A percentile compares a stretch with the other conserved stretches of the same genome.
Evolutionary conservation across 2,329 filamentous ascomycete species (phyloP).

Genomic region (Monosporascus cannonballus): DNA sequence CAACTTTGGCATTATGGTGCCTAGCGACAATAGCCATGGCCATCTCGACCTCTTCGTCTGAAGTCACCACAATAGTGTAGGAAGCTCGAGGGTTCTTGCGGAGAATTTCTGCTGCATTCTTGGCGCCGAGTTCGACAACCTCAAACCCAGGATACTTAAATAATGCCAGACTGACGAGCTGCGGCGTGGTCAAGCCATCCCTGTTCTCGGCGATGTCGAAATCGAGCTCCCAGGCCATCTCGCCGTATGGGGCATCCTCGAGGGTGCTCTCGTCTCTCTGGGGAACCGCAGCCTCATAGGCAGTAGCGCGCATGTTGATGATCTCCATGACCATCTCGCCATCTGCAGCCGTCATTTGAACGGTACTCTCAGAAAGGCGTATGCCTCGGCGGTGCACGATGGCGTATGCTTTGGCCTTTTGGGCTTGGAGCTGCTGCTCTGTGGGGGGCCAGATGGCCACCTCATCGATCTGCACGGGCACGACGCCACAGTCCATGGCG

Average conservation of each 20-base stretch:
- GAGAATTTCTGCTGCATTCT: too few species aligned
- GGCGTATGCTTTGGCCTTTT: constrained; percentile 12
- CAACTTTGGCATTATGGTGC: too few species aligned
- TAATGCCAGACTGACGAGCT: too few species aligned
- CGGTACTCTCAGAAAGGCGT: constrained; percentile 14
- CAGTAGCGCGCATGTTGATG: constrained; percentile 13
- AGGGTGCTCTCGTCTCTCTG: constrained; percentile 12
- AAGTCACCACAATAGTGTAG: too few species aligned
- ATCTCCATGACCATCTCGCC: constrained; percentile 23
- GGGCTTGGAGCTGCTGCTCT: constrained; percentile 5
- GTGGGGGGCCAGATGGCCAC: constrained; percentile 18
- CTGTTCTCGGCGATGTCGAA: constrained; percentile 14
- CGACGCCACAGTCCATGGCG: constrained; percentile 24
- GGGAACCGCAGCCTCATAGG: constrained; percentile 25
- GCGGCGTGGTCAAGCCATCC: too few species aligned
- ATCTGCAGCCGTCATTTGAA: constrained; percentile 17
- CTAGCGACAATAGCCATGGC: too few species aligned
- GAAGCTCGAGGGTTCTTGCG: too few species aligned
- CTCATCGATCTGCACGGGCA: constrained; percentile 25
- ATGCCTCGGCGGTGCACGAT: constrained; percentile 15
- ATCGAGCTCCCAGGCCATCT: constrained; percentile 22
- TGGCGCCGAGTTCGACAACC: too few species aligned
- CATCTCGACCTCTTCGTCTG: too few species aligned
- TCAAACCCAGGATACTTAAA: too few species aligned
- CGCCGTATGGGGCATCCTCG: constrained; percentile 15